Evolutionary conservation across 2,329 filamentous ascomycete genomes (phyloP).

Genomic region (Pyrenophora teres): DNA sequence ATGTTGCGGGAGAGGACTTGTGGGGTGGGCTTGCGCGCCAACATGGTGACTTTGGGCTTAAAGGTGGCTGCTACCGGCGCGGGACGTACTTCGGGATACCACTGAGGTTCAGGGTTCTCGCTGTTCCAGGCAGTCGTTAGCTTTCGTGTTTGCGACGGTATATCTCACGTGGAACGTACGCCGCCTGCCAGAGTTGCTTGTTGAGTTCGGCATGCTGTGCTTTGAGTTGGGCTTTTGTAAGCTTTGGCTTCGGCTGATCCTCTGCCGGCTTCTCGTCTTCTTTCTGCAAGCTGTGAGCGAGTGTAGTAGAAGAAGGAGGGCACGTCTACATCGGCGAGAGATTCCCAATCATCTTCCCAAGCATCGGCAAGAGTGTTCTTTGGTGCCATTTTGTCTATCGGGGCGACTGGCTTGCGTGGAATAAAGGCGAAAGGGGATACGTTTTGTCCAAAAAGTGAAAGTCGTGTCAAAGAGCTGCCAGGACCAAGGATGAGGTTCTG

Average conservation of each 20-base stretch:
- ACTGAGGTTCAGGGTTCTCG: constrained; percentile 73
- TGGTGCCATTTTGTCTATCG: constrained; percentile 46
- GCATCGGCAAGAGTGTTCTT: constrained; percentile 59
- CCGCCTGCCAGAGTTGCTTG: constrained; percentile 84
- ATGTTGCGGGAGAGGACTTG: constrained; percentile 65
- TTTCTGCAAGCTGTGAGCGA: constrained; percentile 37
- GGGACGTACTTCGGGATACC: constrained; percentile 71
- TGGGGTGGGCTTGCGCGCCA: constrained; percentile 77
- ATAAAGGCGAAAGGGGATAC: neutral
- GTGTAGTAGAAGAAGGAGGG: constrained; percentile 6
- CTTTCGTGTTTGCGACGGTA: neutral
- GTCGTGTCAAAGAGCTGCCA: neutral
- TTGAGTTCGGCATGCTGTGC: constrained; percentile 84
- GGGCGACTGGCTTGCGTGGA: neutral
- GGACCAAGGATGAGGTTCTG: neutral
- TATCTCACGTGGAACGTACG: constrained; percentile 59
- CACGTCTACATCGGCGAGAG: constrained; percentile 68
- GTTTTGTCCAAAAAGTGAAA: neutral
- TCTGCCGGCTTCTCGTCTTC: constrained; percentile 46
- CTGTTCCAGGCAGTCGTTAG: constrained; percentile 50
- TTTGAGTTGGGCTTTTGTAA: constrained; percentile 76
- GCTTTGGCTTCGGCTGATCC: constrained; percentile 51
- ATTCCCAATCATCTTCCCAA: constrained; percentile 93
- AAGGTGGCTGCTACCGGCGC: constrained; percentile 72
- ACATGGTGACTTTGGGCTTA: constrained; percentile 81